Percentiles rank a stretch among this genome's conserved stretches.
Conservation (phyloP, 371 early-diverging fungal species). For the Globomyces sp. region DNA sequence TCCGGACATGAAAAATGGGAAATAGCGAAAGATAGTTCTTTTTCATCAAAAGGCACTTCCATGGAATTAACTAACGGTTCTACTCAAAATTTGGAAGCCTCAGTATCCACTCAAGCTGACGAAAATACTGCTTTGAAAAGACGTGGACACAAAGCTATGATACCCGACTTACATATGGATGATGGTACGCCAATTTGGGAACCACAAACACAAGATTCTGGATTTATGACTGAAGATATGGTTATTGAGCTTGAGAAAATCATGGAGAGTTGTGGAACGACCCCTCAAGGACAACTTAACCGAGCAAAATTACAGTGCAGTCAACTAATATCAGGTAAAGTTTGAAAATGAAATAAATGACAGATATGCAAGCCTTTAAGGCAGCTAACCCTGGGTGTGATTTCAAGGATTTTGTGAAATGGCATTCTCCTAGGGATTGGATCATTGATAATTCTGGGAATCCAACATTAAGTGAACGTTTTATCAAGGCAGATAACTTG, state of each 20-base stretch:
- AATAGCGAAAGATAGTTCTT: too few species aligned
- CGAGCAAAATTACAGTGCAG: constrained; percentile 78
- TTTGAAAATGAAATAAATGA: too few species aligned
- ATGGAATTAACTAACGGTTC: too few species aligned
- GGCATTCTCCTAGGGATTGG: constrained; percentile 90
- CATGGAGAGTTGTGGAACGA: constrained; percentile 75
- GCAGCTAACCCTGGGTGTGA: constrained; percentile 79
- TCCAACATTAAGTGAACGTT: neutral
- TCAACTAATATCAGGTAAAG: constrained; percentile 57
- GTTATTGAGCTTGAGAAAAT: constrained; percentile 71
- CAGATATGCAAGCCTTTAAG: constrained; percentile 84
- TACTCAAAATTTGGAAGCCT: too few species aligned
- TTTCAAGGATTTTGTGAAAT: constrained; percentile 90
- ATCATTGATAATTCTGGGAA: constrained; percentile 5
- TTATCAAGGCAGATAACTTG: constrained; percentile 15
- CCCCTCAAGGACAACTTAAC: constrained; percentile 65
- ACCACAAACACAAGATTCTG: constrained; percentile 74
- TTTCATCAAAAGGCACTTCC: too few species aligned
- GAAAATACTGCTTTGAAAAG: too few species aligned
- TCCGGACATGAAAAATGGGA: too few species aligned
- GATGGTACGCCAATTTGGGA: constrained; percentile 60
- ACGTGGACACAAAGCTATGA: too few species aligned
- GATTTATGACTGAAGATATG: constrained; percentile 91
- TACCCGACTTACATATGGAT: neutral
- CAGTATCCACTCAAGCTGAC: too few species aligned